Evolutionary conservation across 768 basidiomycete species (phyloP).

Genomic region (Polyporus arcularius): DNA sequence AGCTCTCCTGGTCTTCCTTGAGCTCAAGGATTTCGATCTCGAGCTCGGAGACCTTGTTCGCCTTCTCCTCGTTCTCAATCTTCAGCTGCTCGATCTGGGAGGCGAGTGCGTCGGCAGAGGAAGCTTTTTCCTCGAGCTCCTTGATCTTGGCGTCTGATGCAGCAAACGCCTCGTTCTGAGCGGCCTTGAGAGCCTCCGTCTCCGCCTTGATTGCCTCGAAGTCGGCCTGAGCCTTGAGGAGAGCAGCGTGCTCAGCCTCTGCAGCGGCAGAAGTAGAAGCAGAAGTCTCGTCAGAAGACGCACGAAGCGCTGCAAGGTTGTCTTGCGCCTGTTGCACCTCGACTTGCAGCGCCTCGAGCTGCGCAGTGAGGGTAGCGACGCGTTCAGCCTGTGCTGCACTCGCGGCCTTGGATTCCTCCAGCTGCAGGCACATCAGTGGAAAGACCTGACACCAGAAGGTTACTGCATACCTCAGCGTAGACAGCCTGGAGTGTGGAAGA

Average conservation of each 20-base stretch:
- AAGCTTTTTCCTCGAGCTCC: slow-evolving; percentile 48
- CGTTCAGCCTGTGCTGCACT: slow-evolving; percentile 44
- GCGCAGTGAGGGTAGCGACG: slow-evolving; percentile 49
- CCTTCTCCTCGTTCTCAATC: slow-evolving; percentile 68
- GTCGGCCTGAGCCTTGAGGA: slow-evolving; percentile 64
- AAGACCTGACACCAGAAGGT: not conserved
- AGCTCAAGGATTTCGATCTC: slow-evolving; percentile 81
- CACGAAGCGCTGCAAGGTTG: slow-evolving; percentile 51
- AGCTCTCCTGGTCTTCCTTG: slow-evolving; percentile 66
- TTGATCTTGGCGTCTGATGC: slow-evolving; percentile 47
- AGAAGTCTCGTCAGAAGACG: slow-evolving; percentile 44
- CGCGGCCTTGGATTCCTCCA: slow-evolving; percentile 48
- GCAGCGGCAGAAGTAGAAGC: slow-evolving; percentile 50
- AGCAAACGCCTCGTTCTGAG: slow-evolving; percentile 50
- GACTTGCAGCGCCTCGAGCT: slow-evolving; percentile 51
- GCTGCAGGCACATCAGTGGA: slow-evolving; percentile 37
- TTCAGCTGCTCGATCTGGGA: slow-evolving; percentile 54
- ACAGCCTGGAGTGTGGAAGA: slow-evolving; percentile 42
- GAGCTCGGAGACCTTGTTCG: slow-evolving; percentile 73
- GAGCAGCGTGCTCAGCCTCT: slow-evolving; percentile 62
- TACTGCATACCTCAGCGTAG: slow-evolving; percentile 53
- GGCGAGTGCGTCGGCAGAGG: slow-evolving; percentile 44
- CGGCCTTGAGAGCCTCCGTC: slow-evolving; percentile 48
- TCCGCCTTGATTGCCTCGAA: slow-evolving; percentile 58
- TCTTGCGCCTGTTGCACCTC: slow-evolving; percentile 53